These are phyloP conservation scores for Balansia obtecta DNA, from an alignment of 2,329 filamentous ascomycete genomes.

Conservation along the genomic window DNA sequence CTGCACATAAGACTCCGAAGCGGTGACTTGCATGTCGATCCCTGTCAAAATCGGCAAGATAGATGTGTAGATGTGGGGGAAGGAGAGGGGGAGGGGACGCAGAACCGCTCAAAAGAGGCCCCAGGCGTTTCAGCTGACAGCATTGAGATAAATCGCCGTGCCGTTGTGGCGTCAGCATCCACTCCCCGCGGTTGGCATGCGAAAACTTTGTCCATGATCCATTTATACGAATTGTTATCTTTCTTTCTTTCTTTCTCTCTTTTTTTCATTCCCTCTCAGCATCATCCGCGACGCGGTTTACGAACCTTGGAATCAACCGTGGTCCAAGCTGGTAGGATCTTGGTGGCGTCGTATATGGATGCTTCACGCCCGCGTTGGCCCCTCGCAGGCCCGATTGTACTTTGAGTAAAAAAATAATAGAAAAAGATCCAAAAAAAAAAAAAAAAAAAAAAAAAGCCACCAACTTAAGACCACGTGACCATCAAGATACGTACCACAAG, in stretches of 20 bases:
- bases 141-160: background rate
- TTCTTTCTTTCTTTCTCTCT: too few species aligned
- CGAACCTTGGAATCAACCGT: background rate
- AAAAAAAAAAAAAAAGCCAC: too few species aligned
- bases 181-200: background rate
- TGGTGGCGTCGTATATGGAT: background rate
- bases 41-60: too few species aligned
- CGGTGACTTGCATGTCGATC: background rate
- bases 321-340: background rate
- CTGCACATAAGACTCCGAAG: background rate
- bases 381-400: background rate
- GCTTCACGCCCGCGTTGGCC: too few species aligned
- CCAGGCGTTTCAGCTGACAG: constrained; percentile 2
- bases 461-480: too few species aligned
- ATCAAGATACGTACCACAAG: too few species aligned
- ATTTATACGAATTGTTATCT: background rate
- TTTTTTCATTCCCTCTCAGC: too few species aligned
- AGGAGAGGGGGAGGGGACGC: background rate
- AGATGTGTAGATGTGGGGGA: too few species aligned
- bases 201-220: background rate
- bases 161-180: background rate
- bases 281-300: background rate
- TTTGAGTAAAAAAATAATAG: too few species aligned
- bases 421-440: too few species aligned
- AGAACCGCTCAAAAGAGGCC: background rate